A percentile compares a stretch with the other conserved stretches of the same genome.
Evolutionary conservation across 495 filamentous ascomycete species (phyloP).

Genomic region (Hypoxylon fuscum): DNA sequence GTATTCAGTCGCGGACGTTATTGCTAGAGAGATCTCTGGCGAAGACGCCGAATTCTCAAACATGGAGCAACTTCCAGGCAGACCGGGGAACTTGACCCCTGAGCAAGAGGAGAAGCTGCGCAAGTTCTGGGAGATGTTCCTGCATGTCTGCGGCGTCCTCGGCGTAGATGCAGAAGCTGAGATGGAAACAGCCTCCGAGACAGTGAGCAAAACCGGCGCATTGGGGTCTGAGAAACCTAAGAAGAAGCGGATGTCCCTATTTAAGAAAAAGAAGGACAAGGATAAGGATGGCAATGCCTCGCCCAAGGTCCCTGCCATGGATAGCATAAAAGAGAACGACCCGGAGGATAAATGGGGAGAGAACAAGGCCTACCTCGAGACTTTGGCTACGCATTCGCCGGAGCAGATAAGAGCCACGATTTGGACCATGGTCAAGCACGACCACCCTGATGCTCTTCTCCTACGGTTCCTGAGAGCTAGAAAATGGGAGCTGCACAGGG

Average conservation of each 20-base stretch:
- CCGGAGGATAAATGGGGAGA: constrained; percentile 93
- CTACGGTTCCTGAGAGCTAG: constrained; percentile 90
- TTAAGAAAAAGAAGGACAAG: constrained; percentile 68
- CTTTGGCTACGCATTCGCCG: constrained; percentile 76
- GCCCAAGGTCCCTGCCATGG: constrained; percentile 42
- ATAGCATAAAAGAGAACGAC: constrained; percentile 58
- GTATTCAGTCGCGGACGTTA: background rate
- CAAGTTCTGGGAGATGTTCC: constrained; percentile 81
- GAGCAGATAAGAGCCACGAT: constrained; percentile 83
- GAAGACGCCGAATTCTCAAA: constrained; percentile 7
- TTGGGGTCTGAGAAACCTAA: constrained; percentile 69
- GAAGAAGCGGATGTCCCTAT: constrained; percentile 73
- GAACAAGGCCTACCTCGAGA: constrained; percentile 83
- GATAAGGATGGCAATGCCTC: constrained; percentile 55
- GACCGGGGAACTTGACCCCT: constrained; percentile 84
- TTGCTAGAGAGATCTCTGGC: constrained; percentile 3
- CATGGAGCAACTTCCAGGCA: constrained; percentile 70
- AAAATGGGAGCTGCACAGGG: constrained; percentile 96
- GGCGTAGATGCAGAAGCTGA: constrained; percentile 42
- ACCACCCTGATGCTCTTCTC: constrained; percentile 88
- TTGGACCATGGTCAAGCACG: constrained; percentile 96
- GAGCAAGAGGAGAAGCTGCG: constrained; percentile 90
- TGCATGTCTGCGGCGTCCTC: constrained; percentile 81
- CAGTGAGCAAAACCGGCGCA: constrained; percentile 33
- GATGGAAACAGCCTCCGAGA: constrained; percentile 38